phyloP scores from a whole-genome alignment of 805 yeast genomes.

The Pichia nanzhaoensis region DNA sequence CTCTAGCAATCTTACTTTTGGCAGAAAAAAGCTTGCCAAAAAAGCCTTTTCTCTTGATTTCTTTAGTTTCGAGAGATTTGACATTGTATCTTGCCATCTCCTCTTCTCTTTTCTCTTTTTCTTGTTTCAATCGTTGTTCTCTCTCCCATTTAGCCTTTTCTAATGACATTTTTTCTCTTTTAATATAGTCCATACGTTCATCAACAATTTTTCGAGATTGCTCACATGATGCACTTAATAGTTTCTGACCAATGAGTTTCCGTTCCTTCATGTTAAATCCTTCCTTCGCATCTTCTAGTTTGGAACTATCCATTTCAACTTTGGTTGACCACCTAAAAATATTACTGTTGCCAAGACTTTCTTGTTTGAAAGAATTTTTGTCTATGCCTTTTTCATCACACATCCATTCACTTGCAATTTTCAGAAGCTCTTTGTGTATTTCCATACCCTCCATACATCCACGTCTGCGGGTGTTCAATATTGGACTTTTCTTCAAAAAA shows the following conservation, averaged over 20 bases:
- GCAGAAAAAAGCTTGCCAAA: conserved; percentile 23
- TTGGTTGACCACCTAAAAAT: conserved; percentile 17
- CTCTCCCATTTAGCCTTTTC: conserved; percentile 20
- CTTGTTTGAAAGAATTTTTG: not conserved
- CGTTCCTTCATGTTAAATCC: not conserved
- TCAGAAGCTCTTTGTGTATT: conserved; percentile 10
- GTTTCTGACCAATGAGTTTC: conserved; percentile 6
- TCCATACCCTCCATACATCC: conserved; percentile 15
- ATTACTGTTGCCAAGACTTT: conserved; percentile 2
- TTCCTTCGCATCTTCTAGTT: not conserved
- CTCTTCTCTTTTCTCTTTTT: conserved; percentile 18
- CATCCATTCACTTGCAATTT: conserved; percentile 22
- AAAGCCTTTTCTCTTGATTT: conserved; percentile 17
- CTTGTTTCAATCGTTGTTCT: conserved; percentile 18
- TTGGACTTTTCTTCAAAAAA: conserved; percentile 6
- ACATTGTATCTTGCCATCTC: conserved; percentile 19
- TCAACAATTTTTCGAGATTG: conserved; percentile 19
- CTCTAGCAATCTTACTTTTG: conserved; percentile 27
- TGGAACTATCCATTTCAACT: not conserved
- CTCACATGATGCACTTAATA: conserved; percentile 19
- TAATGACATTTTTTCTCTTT: conserved; percentile 11
- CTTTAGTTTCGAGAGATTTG: conserved; percentile 2
- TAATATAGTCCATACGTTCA: conserved; percentile 16
- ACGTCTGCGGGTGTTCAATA: conserved; percentile 18
- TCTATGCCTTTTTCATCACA: conserved; percentile 23